phyloP scores from a whole-genome alignment of 140 eudicot species.

The Stevia rebaudiana region DNA sequence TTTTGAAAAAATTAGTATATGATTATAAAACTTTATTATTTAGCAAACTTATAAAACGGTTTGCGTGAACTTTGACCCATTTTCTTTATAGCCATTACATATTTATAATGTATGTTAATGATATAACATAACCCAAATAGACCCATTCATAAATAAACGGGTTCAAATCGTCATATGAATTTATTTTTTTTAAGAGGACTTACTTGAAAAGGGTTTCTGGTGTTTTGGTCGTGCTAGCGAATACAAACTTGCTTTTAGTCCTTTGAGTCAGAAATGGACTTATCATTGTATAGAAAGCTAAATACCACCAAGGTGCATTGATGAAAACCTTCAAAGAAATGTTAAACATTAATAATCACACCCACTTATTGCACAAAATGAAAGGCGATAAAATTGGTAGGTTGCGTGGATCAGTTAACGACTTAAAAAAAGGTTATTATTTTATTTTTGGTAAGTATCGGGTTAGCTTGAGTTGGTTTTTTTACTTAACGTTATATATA shows the following conservation, averaged over 20 bases:
- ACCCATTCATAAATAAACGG: neutral
- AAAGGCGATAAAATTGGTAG: neutral
- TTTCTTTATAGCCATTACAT: too few relatives aligned
- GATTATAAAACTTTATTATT: too few relatives aligned
- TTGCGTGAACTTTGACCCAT: too few relatives aligned
- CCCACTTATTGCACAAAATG: neutral
- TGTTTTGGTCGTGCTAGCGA: constrained; percentile 48
- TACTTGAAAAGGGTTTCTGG: constrained; percentile 67
- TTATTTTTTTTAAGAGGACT: too few relatives aligned
- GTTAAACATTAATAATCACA: neutral
- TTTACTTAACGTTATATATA: too few relatives aligned
- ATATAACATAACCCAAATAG: neutral
- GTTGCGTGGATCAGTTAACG: neutral
- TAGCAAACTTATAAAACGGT: too few relatives aligned
- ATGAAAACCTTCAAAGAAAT: constrained; percentile 32
- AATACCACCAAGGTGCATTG: constrained; percentile 51
- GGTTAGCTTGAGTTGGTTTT: too few relatives aligned
- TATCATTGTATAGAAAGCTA: constrained; percentile 38
- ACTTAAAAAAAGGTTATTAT: too few relatives aligned
- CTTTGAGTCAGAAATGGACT: constrained; percentile 48
- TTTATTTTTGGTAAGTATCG: too few relatives aligned
- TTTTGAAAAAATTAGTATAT: too few relatives aligned
- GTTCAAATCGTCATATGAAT: too few relatives aligned
- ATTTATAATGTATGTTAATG: too few relatives aligned
- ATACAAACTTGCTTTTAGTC: constrained; percentile 67